phyloP scores from a whole-genome alignment of 1,284 basidiomycete species.

The Pseudozyma sp. region DNA sequence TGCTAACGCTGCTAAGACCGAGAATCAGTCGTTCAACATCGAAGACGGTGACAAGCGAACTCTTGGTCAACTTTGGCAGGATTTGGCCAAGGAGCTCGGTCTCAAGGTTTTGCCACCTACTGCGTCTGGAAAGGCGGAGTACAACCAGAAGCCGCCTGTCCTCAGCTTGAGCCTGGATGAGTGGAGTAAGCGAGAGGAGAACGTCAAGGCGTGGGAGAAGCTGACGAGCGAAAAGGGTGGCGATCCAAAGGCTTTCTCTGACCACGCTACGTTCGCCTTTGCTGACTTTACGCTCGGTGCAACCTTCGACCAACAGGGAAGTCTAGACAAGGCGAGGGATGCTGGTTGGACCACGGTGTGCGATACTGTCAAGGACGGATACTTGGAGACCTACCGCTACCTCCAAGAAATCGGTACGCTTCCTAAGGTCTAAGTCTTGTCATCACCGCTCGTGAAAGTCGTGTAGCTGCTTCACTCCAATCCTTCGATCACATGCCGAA shows the following conservation, averaged over 20 bases:
- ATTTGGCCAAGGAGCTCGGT: slow-evolving; percentile 32
- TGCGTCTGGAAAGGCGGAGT: slow-evolving; percentile 15
- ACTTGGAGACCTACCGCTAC: slow-evolving; percentile 43
- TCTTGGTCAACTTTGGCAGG: slow-evolving; percentile 45
- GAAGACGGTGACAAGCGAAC: slow-evolving; percentile 41
- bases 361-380: slow-evolving; percentile 47
- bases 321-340: slow-evolving; percentile 37
- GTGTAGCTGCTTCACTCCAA: neutral
- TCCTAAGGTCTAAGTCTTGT: slow-evolving; percentile 14
- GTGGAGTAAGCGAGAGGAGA: slow-evolving; percentile 34
- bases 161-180: slow-evolving; percentile 40
- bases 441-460: neutral
- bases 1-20: slow-evolving; percentile 31
- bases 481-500: no score
- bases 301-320: slow-evolving; percentile 44
- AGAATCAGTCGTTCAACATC: slow-evolving; percentile 50
- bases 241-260: slow-evolving; percentile 33
- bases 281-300: slow-evolving; percentile 49
- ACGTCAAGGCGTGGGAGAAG: slow-evolving; percentile 42
- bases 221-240: slow-evolving; percentile 35
- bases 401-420: slow-evolving; percentile 44
- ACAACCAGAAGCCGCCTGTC: slow-evolving; percentile 38
- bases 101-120: slow-evolving; percentile 35
- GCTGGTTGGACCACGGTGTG: slow-evolving; percentile 36
- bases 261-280: slow-evolving; percentile 43